Base-by-base conservation (phyloP, 129 eudicot species). In the Arctium minus region DNA sequence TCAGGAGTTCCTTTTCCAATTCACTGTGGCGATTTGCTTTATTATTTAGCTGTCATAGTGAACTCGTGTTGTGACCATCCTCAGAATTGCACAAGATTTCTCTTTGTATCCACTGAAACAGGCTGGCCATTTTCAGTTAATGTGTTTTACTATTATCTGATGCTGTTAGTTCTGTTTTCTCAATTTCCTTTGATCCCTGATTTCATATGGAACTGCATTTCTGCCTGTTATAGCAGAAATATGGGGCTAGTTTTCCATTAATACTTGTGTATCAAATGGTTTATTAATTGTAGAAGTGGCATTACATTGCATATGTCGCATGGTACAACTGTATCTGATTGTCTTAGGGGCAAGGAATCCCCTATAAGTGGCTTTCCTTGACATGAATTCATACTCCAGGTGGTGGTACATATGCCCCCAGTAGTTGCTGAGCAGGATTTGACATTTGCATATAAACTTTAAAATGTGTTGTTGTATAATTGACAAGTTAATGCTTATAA, bases 401-500 rank as follows among this genome's bases (percentile, higher is more conserved):
- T 50, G 62, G 62, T 53, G 27, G 22, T 53, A 53, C 65, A 53
- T 53, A 53, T 53, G 7, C 65, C 65, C 65, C 65, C 27, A 53
- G 27, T 15, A 53, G 65, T 53, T 53, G 7, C 65, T n/a, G 65
- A 53, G 65, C 65, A 53, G 65, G 65, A 53, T 53, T 53, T 53
- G 65, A 15, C 65, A 53, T 53, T 53, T 53, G 22, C 65, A 53
- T 53, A 53, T 15, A 15, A 53, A 53, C 65, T 53, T 3, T 64
- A 2, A 64, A 64, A 22, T 32, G 0, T 64, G 30, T 62, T 9
- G 17, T 53, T 7, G 11, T 72, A 6, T 64, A 31, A 8, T 33
- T 70, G 77, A 70, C n/a, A 39, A 70, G 33, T 46, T 70, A 70
- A n/a, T 80, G 27, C 50, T 71, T 74, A 76, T 38, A 22, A 36